Evolutionary conservation across 805 yeast genomes (phyloP).

Genomic region (Hanseniaspora meyeri): DNA sequence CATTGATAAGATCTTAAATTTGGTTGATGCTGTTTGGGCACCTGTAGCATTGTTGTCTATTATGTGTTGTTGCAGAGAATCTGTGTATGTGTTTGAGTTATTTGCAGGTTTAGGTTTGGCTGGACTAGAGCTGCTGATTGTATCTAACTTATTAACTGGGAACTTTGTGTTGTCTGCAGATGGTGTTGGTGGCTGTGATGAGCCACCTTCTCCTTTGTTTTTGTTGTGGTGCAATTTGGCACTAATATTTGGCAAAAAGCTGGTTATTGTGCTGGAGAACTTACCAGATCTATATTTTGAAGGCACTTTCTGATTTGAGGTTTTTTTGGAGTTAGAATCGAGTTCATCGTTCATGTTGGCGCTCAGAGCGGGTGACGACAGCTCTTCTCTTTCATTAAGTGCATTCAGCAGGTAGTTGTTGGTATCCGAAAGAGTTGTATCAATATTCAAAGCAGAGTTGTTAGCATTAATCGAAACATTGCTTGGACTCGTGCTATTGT

Average conservation of each 20-base stretch:
- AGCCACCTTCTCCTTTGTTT: conserved; percentile 13
- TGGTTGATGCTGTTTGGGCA: neutral
- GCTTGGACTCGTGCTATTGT: neutral
- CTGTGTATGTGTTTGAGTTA: neutral
- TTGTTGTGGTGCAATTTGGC: conserved; percentile 26
- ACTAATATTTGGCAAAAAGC: conserved; percentile 27
- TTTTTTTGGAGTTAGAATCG: neutral
- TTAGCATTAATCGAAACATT: neutral
- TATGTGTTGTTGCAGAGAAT: neutral
- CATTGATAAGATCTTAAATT: conserved; percentile 9
- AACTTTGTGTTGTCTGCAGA: neutral
- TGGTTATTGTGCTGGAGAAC: conserved; percentile 27
- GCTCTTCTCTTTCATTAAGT: neutral
- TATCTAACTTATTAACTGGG: neutral
- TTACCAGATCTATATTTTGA: conserved; percentile 23
- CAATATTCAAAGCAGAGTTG: neutral
- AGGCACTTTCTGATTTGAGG: neutral
- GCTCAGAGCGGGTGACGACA: neutral
- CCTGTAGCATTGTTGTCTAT: neutral
- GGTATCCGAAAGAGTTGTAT: conserved; percentile 2
- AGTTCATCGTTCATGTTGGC: neutral
- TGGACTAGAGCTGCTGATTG: neutral
- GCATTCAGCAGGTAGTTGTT: neutral
- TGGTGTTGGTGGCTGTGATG: conserved; percentile 10
- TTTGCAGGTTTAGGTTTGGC: neutral